Evolutionary conservation across 768 basidiomycete genomes (phyloP).

Genomic region (Lactifluus echinatus): DNA sequence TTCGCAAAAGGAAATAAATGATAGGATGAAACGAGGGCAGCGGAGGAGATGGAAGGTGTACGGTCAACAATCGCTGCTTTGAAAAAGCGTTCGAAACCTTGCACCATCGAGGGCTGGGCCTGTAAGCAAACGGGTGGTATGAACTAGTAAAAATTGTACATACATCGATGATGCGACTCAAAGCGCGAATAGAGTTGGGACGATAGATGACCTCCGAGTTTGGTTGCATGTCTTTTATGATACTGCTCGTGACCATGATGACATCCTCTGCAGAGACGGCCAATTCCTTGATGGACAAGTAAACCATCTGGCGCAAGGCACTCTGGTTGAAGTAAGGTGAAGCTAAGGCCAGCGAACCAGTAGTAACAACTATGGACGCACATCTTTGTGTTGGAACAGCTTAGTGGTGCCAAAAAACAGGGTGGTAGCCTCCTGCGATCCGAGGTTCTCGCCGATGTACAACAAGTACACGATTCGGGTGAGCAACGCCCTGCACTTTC

Average conservation of each 20-base stretch:
- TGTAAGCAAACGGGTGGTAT: constrained; percentile 6
- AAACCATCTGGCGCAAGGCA: constrained; percentile 94
- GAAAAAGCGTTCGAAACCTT: constrained; percentile 98
- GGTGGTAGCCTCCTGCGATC: constrained; percentile 92
- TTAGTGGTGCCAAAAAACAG: constrained; percentile 99
- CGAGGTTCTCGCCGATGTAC: constrained; percentile 92
- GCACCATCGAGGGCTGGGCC: constrained; percentile 93
- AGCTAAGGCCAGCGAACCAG: not conserved
- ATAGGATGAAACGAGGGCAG: constrained; percentile 94
- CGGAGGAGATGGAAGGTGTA: constrained; percentile 90
- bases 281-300: constrained; percentile 97
- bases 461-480: constrained; percentile 95
- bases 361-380: constrained; percentile 36
- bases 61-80: constrained; percentile 98
- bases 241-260: constrained; percentile 98
- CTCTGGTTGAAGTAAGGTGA: constrained; percentile 41
- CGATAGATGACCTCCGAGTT: constrained; percentile 98
- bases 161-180: constrained; percentile 96
- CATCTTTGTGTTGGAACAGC: constrained; percentile 98
- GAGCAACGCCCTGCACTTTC: constrained; percentile 92
- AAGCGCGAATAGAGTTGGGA: constrained; percentile 92
- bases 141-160: constrained; percentile 29
- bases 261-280: constrained; percentile 95
- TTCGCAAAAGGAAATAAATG: constrained; percentile 91
- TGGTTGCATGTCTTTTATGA: constrained; percentile 99